phyloP scores from a whole-genome alignment of 2,329 filamentous ascomycete species.

The Alternaria sp. region DNA sequence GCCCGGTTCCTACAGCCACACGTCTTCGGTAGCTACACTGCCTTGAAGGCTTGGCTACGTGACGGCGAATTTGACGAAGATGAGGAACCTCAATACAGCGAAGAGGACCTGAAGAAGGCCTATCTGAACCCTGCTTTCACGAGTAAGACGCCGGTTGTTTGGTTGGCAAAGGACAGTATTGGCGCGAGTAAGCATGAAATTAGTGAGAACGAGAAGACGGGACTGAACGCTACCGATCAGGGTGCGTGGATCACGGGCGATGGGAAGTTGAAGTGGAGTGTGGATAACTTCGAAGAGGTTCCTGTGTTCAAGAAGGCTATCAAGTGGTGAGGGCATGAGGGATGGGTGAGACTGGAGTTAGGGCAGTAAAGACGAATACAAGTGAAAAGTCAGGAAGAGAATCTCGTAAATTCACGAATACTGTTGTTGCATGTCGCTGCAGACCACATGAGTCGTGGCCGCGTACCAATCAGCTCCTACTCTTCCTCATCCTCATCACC shows the following conservation, averaged over 20 bases:
- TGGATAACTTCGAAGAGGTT: constrained; percentile 39
- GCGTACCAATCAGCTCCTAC: neutral
- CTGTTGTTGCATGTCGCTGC: neutral
- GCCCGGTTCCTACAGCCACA: constrained; percentile 46
- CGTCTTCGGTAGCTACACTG: constrained; percentile 42
- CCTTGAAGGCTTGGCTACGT: constrained; percentile 42
- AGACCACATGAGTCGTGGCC: neutral
- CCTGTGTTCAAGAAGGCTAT: constrained; percentile 41
- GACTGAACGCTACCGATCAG: constrained; percentile 37
- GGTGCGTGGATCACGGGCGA: constrained; percentile 45
- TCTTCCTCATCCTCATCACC: neutral
- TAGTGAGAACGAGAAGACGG: constrained; percentile 36
- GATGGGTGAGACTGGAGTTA: neutral
- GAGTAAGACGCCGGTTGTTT: constrained; percentile 42
- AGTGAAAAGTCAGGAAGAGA: neutral
- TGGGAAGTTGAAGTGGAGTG: constrained; percentile 37
- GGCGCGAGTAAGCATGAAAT: constrained; percentile 42
- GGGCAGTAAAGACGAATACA: neutral
- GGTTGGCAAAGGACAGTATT: constrained; percentile 42
- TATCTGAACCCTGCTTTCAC: constrained; percentile 45
- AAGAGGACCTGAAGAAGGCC: constrained; percentile 42
- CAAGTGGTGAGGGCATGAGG: constrained; percentile 28
- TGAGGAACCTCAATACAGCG: constrained; percentile 40
- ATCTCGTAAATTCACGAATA: neutral
- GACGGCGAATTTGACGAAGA: constrained; percentile 41